Conservation (phyloP, 495 filamentous ascomycete species). For the Sordaria brevicollis region DNA sequence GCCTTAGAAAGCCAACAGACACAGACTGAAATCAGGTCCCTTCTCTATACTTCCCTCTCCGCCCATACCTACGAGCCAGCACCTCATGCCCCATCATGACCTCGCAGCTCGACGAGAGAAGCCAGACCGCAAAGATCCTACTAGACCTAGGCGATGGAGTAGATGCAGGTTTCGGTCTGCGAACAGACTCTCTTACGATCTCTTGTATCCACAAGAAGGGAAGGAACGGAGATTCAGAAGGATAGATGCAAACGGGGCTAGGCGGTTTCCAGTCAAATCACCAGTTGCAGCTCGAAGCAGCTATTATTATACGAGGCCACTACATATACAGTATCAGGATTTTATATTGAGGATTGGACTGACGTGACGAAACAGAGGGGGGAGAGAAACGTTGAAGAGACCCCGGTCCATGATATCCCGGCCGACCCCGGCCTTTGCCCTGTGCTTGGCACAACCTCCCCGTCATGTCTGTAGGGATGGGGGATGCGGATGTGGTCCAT, state of each 20-base stretch:
- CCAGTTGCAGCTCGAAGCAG: neutral
- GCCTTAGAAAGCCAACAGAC: neutral
- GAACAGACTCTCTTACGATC: neutral
- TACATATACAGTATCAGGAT: neutral
- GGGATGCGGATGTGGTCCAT: neutral
- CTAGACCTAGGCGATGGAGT: neutral
- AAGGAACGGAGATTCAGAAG: neutral
- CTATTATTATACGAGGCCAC: neutral
- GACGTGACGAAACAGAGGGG: neutral
- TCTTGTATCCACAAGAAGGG: neutral
- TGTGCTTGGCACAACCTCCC: neutral
- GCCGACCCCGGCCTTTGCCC: neutral
- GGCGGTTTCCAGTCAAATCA: neutral
- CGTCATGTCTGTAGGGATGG: neutral
- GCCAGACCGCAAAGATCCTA: neutral
- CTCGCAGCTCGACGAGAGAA: neutral
- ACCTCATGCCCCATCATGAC: neutral
- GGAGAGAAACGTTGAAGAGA: neutral
- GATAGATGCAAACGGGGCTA: neutral
- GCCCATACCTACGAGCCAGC: neutral
- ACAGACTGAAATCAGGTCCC: neutral
- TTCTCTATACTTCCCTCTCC: neutral
- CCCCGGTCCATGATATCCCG: neutral
- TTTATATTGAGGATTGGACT: neutral
- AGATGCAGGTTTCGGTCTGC: neutral